Conservation (phyloP, 2,329 filamentous ascomycete species). For the Pseudogymnoascus sp. region DNA sequence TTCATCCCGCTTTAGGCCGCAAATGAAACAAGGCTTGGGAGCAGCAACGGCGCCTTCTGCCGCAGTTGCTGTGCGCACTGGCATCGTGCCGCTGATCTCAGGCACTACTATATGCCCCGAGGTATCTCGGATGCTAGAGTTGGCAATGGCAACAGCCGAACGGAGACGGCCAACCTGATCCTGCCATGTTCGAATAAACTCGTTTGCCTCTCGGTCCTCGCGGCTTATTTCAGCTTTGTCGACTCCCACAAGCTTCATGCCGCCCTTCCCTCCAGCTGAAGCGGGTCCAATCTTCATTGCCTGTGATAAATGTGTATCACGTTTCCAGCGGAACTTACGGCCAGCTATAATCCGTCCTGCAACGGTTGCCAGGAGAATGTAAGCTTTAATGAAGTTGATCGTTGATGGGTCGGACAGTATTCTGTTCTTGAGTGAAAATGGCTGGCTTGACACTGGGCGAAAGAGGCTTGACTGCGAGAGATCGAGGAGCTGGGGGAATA, state of each 20-base stretch:
- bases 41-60: constrained; percentile 63
- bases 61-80: constrained; percentile 53
- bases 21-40: constrained; percentile 70
- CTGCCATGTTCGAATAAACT: constrained; percentile 68
- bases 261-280: constrained; percentile 63
- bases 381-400: constrained; percentile 54
- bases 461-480: constrained; percentile 58
- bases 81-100: constrained; percentile 62
- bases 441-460: constrained; percentile 53
- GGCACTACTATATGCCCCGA: constrained; percentile 44
- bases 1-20: constrained; percentile 82
- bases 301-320: constrained; percentile 76
- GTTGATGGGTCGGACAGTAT: constrained; percentile 57
- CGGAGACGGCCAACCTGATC: constrained; percentile 67
- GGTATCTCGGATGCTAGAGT: constrained; percentile 32
- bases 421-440: constrained; percentile 49
- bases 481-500: constrained; percentile 65
- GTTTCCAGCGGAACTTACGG: constrained; percentile 80
- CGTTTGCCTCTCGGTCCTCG: constrained; percentile 77
- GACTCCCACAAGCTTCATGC: constrained; percentile 86
- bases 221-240: constrained; percentile 75
- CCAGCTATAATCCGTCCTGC: constrained; percentile 77
- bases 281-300: constrained; percentile 78
- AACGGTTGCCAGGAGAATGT: constrained; percentile 56
- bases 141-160: constrained; percentile 60